phyloP scores from a whole-genome alignment of 495 filamentous ascomycete genomes.

The Bathelium albidoporum region DNA sequence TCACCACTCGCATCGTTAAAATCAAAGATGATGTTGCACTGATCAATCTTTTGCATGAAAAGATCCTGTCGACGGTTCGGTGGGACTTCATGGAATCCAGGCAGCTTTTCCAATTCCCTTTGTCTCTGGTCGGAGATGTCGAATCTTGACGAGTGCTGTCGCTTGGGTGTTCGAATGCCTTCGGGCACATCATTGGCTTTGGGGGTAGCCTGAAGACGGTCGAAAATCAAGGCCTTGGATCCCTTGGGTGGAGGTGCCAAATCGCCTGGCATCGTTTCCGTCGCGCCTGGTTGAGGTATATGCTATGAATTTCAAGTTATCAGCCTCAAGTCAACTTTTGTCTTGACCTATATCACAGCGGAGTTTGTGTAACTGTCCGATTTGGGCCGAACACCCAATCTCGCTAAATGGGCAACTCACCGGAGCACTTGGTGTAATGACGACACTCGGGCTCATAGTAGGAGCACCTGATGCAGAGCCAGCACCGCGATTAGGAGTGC shows the following conservation, averaged over 20 bases:
- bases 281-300: slow-evolving; percentile 80
- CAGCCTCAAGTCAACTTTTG: not conserved
- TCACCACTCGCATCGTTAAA: slow-evolving; percentile 98
- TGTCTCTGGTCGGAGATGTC: slow-evolving; percentile 89
- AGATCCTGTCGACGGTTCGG: slow-evolving; percentile 91
- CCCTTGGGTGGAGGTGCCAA: slow-evolving; percentile 84
- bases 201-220: slow-evolving; percentile 82
- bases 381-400: not conserved
- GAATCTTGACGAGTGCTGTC: slow-evolving; percentile 94
- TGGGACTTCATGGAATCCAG: slow-evolving; percentile 97
- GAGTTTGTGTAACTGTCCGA: not conserved
- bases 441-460: slow-evolving; percentile 67
- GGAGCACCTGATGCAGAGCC: slow-evolving; percentile 37
- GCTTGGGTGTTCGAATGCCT: slow-evolving; percentile 85
- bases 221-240: slow-evolving; percentile 79
- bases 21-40: slow-evolving; percentile 99
- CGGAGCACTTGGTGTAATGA: slow-evolving; percentile 90
- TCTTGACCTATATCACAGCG: not conserved
- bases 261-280: slow-evolving; percentile 97
- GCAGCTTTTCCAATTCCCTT: slow-evolving; percentile 90
- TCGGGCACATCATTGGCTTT: slow-evolving; percentile 75
- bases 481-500: slow-evolving; percentile 49
- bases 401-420: slow-evolving; percentile 47
- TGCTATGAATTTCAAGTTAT: slow-evolving; percentile 51
- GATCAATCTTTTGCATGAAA: slow-evolving; percentile 99